These are phyloP conservation scores for Neurospora sp. DNA, from an alignment of 495 filamentous ascomycete genomes.

Conservation along the genomic window DNA sequence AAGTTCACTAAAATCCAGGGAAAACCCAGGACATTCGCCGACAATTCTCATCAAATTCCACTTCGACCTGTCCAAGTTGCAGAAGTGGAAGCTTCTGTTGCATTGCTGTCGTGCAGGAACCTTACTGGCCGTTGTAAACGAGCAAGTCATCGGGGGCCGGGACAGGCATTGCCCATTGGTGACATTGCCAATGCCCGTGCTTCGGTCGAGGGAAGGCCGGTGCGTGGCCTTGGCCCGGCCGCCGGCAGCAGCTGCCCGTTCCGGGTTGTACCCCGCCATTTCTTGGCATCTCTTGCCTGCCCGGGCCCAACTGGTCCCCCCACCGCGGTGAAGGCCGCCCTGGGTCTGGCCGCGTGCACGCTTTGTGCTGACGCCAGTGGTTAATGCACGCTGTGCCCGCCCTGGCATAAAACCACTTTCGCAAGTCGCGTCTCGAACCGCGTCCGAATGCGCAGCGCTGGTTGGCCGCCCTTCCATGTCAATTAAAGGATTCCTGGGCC, in stretches of 20 bases:
- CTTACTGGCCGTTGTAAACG: neutral
- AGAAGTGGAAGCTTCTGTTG: neutral
- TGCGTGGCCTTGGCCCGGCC: neutral
- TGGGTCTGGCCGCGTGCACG: too few species aligned
- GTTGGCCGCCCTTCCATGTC: conserved; percentile 1
- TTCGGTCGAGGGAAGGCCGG: neutral
- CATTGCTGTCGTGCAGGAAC: neutral
- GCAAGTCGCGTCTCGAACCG: conserved; percentile 7
- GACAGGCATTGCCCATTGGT: neutral
- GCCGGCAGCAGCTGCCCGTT: neutral
- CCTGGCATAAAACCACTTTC: neutral
- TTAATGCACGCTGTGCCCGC: neutral
- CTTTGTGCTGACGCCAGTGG: neutral
- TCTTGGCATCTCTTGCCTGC: neutral
- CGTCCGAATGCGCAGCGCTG: conserved; percentile 1
- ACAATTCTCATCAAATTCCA: neutral
- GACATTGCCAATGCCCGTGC: neutral
- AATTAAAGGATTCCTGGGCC: neutral
- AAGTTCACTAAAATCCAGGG: neutral
- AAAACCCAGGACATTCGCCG: neutral
- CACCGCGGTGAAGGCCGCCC: too few species aligned
- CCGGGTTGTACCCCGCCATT: neutral
- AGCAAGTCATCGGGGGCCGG: neutral
- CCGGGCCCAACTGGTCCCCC: neutral
- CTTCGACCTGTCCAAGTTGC: neutral